A percentile compares a stretch with the other conserved stretches of the same genome.
Evolutionary conservation across 345 rosid species (phyloP).

Genomic region (Moringa oleifera): DNA sequence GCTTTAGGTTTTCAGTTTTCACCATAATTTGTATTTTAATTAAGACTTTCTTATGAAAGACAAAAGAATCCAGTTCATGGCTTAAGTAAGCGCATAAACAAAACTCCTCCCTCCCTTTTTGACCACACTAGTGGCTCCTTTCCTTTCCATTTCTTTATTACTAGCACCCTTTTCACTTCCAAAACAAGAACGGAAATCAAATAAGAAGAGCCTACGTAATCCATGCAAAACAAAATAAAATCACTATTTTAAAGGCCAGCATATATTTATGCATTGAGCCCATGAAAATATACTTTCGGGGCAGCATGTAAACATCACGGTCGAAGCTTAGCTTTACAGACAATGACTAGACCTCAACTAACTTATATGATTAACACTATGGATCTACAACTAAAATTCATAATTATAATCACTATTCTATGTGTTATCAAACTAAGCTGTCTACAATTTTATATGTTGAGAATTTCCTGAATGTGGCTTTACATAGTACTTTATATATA

Average conservation of each 20-base stretch:
- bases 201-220: constrained; percentile 16
- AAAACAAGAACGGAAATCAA: background rate
- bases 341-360: background rate
- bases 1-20: constrained; percentile 36
- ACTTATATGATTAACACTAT: too few relatives aligned
- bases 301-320: background rate
- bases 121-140: constrained; percentile 52
- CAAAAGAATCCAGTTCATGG: constrained; percentile 53
- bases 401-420: too few relatives aligned
- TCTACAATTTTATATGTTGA: too few relatives aligned
- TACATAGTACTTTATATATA: too few relatives aligned
- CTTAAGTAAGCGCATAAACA: constrained; percentile 40
- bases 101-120: constrained; percentile 30
- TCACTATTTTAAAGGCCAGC: constrained; percentile 2
- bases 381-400: too few relatives aligned
- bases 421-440: too few relatives aligned
- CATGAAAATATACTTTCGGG: background rate
- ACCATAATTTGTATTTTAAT: constrained; percentile 16
- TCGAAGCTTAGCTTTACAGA: background rate
- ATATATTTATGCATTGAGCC: constrained; percentile 22
- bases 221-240: constrained; percentile 42
- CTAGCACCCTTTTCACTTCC: background rate
- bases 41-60: constrained; percentile 28
- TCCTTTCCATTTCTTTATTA: constrained; percentile 21
- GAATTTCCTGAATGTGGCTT: too few relatives aligned